Percentiles rank a stretch among this genome's conserved stretches.
Conservation (phyloP, 345 rosid genomes). For the Melaleuca quinquenervia region DNA sequence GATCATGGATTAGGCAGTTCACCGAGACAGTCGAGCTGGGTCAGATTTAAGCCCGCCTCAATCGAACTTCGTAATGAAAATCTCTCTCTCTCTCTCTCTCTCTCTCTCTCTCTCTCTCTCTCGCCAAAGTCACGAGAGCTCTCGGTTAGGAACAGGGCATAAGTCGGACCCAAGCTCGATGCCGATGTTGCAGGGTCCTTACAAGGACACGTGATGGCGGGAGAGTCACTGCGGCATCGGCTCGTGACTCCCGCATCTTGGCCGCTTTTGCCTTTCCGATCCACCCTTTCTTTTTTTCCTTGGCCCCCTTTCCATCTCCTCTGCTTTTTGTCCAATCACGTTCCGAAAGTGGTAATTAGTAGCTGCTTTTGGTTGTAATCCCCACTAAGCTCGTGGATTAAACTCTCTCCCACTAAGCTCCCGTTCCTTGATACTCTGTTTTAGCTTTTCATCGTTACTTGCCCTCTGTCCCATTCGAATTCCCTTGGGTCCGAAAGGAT, state of each 20-base stretch:
- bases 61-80: neutral
- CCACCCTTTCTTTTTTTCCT: neutral
- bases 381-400: neutral
- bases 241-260: neutral
- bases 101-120: neutral
- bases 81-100: neutral
- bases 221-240: neutral
- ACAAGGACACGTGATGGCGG: neutral
- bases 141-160: neutral
- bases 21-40: rapidly evolving
- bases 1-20: neutral
- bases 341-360: neutral
- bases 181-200: neutral
- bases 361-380: neutral
- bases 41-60: neutral
- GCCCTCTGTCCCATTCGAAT: neutral
- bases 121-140: neutral
- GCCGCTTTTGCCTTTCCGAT: neutral
- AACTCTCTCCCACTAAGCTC: neutral
- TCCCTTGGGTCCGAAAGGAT: neutral
- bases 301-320: neutral
- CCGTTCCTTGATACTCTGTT: neutral
- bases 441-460: neutral
- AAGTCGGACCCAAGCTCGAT: neutral
- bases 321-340: neutral